Base-by-base conservation (phyloP, 441 rosid genomes). In the Euphorbia neoarborescens region DNA sequence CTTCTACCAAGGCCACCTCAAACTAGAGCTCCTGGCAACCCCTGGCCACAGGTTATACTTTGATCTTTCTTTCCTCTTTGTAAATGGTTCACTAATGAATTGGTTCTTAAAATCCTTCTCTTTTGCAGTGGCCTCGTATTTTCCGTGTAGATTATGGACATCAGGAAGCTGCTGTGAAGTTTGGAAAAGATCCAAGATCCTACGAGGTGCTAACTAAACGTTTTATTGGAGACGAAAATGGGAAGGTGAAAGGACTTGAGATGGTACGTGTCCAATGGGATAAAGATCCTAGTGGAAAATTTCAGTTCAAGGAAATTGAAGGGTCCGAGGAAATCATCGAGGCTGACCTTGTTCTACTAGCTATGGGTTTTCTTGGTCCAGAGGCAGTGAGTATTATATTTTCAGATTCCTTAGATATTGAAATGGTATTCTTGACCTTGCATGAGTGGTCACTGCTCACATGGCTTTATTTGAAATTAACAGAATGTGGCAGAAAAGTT, bases 361-460 rank as follows among this genome's bases (percentile, higher is more conserved):
- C 99, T 42, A 91, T 96, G 99, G 99, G 99, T 9, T 96, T 96
- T 84, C 97, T 96, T 13, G 99, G 99, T 61, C 99, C 99, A 1
- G 99, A 96, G 72, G 69, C 84, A 69, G 99, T 96, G 22, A 83
- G 94, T 85, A 70, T 50, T 70, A 62, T n/a, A 13, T 42, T 42
- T 38, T 10, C 44, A 1, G 44, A 6, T 38, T 38, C 8, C 44
- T 38, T 11, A 38, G 12, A 38, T 38, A 46, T 15, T 46, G 3
- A 46, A 46, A 13, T 46, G 14, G 48, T 42, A 8, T 42, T 12
- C 2, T 13, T 46, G n/a, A 46, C 51, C 51, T 30, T 58, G 7
- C 17, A 56, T 24, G 15, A 53, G 19, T 48, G 54, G 3, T 56
- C 32, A 56, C 32, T 56, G 7, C 27, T 25, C 11, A 30, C 17